These are phyloP conservation scores for Pseudocercospora ulei DNA, from an alignment of 2,329 filamentous ascomycete genomes.

Conservation along the genomic window DNA sequence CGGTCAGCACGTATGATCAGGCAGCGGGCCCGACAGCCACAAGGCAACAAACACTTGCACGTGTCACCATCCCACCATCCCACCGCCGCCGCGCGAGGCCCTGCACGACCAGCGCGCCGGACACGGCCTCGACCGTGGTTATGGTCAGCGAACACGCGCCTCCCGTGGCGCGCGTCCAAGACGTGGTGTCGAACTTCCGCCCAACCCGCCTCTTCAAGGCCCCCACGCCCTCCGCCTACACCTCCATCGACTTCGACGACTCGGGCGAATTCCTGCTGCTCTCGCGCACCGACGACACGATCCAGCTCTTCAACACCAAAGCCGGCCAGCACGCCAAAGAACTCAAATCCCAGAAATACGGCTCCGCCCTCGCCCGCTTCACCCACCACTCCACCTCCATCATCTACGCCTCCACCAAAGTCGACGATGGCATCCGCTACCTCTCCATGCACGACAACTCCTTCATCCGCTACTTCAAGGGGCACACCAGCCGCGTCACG, in stretches of 20 bases:
- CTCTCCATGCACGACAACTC: constrained; percentile 90
- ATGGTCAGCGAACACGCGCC: constrained; percentile 28
- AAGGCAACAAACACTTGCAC: no score
- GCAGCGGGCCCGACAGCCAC: no score
- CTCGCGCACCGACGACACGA: constrained; percentile 83
- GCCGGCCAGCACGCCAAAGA: constrained; percentile 84
- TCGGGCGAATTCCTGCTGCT: constrained; percentile 86
- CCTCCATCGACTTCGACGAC: constrained; percentile 94
- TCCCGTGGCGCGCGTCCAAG: constrained; percentile 53
- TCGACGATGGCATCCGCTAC: constrained; percentile 81
- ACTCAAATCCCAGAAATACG: constrained; percentile 91
- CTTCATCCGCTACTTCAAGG: constrained; percentile 92
- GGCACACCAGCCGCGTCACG: constrained; percentile 77
- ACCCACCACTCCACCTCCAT: constrained; percentile 86
- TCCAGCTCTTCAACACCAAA: constrained; percentile 89
- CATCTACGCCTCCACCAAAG: constrained; percentile 90
- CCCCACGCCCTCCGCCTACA: constrained; percentile 52
- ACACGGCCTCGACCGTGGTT: constrained; percentile 19
- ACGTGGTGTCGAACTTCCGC: constrained; percentile 66
- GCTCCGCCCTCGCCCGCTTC: constrained; percentile 85
- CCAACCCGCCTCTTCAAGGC: constrained; percentile 52
- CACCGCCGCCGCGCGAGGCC: no score
- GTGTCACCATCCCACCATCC: no score
- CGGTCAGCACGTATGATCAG: no score
- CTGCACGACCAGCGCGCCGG: neutral